Evolutionary conservation across 139 green algal genomes (phyloP).

Genomic region (Astrephomene gubernaculifera): DNA sequence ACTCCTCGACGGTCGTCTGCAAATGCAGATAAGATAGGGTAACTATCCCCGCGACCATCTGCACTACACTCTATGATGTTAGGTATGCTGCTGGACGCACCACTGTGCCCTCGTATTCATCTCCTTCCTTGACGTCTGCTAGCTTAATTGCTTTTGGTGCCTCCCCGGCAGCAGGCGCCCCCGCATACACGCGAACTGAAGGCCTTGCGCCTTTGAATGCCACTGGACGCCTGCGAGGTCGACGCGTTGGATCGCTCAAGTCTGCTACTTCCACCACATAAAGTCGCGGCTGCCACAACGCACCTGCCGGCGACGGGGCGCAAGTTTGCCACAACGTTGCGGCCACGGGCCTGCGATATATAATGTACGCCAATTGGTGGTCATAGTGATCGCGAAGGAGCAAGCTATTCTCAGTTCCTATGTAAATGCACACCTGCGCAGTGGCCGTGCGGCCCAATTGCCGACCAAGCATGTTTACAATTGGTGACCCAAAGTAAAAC

Average conservation of each 20-base stretch:
- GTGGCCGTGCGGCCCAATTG: constrained; percentile 22
- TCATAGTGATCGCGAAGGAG: neutral
- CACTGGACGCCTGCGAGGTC: neutral
- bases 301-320: constrained; percentile 30
- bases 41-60: no score
- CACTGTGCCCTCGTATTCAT: constrained; percentile 67
- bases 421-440: constrained; percentile 7
- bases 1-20: constrained; percentile 76
- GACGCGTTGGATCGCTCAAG: neutral
- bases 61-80: no score
- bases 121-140: constrained; percentile 53
- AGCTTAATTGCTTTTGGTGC: constrained; percentile 39
- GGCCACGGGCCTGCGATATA: constrained; percentile 16
- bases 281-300: constrained; percentile 16
- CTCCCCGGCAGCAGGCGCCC: constrained; percentile 44
- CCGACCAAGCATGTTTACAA: constrained; percentile 3
- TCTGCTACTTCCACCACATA: neutral
- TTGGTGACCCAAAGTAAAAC: no score
- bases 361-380: neutral
- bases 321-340: constrained; percentile 19
- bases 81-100: constrained; percentile 52
- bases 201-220: constrained; percentile 31
- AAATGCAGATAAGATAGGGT: no score
- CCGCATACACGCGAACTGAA: constrained; percentile 13
- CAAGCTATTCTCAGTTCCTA: no score